phyloP scores from a whole-genome alignment of 768 basidiomycete genomes.

The Sarcodon sp. region DNA sequence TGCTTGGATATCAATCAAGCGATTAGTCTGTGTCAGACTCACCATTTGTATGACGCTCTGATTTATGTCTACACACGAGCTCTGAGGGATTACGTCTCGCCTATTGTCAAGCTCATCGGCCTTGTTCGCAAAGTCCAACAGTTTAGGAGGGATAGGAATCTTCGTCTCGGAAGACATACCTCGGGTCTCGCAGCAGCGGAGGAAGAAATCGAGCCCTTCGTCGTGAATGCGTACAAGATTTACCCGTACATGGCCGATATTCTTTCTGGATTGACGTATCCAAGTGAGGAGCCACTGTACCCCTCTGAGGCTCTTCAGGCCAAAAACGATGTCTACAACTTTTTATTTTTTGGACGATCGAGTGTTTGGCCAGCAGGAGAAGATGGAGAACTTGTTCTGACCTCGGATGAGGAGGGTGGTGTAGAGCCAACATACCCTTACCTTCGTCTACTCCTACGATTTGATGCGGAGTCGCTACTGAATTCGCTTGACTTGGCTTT shows the following conservation, averaged over 20 bases:
- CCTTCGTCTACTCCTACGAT: slow-evolving; percentile 66
- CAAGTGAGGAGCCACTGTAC: slow-evolving; percentile 63
- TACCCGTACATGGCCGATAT: slow-evolving; percentile 78
- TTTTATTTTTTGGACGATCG: slow-evolving; percentile 77
- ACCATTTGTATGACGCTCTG: slow-evolving; percentile 84
- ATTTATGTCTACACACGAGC: slow-evolving; percentile 90
- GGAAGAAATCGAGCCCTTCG: slow-evolving; percentile 36
- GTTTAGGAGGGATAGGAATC: slow-evolving; percentile 26
- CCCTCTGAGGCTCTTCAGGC: slow-evolving; percentile 55
- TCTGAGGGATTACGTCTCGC: slow-evolving; percentile 78
- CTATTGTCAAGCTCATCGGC: slow-evolving; percentile 72
- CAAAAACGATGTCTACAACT: slow-evolving; percentile 62
- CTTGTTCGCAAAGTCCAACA: slow-evolving; percentile 62
- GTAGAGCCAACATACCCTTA: slow-evolving; percentile 86
- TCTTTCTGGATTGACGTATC: slow-evolving; percentile 77
- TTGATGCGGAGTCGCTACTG: slow-evolving; percentile 89
- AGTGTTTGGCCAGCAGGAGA: slow-evolving; percentile 65
- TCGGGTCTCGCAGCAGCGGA: slow-evolving; percentile 2
- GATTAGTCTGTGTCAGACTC: slow-evolving; percentile 70
- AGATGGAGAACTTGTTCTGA: slow-evolving; percentile 62
- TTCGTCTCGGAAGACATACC: slow-evolving; percentile 8
- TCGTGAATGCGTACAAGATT: slow-evolving; percentile 80
- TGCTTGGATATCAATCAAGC: slow-evolving; percentile 92
- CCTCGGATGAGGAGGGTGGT: slow-evolving; percentile 61
- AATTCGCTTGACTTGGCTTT: slow-evolving; percentile 92